A percentile compares a stretch with the other conserved stretches of the same genome.
Conservation (phyloP, 176 grass and related monocot species). For the Eremochloa ophiuroides region DNA sequence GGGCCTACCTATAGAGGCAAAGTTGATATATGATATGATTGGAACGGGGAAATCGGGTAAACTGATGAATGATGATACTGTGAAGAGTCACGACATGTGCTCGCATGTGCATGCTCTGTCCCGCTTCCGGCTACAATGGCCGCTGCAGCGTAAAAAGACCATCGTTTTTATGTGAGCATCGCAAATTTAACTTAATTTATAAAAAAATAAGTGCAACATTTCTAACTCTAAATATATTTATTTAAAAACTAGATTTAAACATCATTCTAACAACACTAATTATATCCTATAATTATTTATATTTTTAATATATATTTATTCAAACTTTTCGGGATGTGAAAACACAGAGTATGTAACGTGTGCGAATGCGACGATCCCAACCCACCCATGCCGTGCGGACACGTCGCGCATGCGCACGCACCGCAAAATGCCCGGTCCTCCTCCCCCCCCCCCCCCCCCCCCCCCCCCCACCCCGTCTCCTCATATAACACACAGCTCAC, state of each 20-base stretch:
- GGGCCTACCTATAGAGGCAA: too few relatives aligned
- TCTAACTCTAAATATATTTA: too few relatives aligned
- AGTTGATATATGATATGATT: neutral
- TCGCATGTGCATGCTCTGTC: neutral
- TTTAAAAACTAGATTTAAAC: too few relatives aligned
- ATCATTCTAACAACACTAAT: too few relatives aligned
- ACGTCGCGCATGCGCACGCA: neutral
- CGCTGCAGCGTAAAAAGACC: neutral
- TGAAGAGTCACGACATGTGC: neutral
- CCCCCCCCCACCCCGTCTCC: too few relatives aligned
- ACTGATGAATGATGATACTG: neutral
- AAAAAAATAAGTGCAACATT: too few relatives aligned
- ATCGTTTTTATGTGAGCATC: too few relatives aligned
- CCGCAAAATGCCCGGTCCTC: neutral
- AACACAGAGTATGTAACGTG: neutral
- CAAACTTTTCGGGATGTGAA: too few relatives aligned
- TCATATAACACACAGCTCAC: neutral
- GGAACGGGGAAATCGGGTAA: neutral
- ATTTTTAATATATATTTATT: too few relatives aligned
- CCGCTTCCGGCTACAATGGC: neutral
- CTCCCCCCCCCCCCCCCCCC: too few relatives aligned
- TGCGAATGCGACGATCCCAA: neutral
- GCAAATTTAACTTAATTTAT: too few relatives aligned
- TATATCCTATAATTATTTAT: too few relatives aligned
- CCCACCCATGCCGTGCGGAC: neutral